Conservation (phyloP, 768 basidiomycete genomes). For the Boletus reticulatus region DNA sequence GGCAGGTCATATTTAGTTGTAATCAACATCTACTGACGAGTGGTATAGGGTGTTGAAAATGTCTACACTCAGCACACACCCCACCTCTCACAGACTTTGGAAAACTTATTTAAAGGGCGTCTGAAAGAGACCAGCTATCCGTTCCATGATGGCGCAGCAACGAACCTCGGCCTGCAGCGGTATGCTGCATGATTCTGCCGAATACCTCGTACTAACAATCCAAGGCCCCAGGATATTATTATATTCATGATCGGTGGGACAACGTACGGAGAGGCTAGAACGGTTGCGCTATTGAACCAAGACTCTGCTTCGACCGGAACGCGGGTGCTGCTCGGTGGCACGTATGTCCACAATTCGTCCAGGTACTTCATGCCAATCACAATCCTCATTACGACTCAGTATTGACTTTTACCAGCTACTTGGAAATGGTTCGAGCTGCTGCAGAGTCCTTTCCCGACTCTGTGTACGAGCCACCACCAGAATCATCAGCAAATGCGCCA, state of each 20-base stretch:
- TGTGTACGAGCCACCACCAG: conserved; percentile 74
- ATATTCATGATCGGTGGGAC: conserved; percentile 96
- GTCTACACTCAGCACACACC: conserved; percentile 98
- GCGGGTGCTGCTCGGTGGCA: conserved; percentile 87
- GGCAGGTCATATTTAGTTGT: conserved; percentile 39
- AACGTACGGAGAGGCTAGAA: conserved; percentile 92
- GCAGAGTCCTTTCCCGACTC: conserved; percentile 58
- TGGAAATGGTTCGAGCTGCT: conserved; percentile 84
- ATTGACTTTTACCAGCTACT: conserved; percentile 51
- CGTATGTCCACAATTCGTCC: conserved; percentile 92
- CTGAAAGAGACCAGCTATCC: conserved; percentile 89
- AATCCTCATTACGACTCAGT: not conserved
- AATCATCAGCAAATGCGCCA: conserved; percentile 69
- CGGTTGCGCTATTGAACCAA: conserved; percentile 84
- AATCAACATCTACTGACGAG: conserved; percentile 3
- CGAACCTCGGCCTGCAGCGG: conserved; percentile 72
- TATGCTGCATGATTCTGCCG: conserved; percentile 23
- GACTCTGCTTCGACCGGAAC: conserved; percentile 65
- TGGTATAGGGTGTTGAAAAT: conserved; percentile 88
- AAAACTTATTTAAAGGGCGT: conserved; percentile 82
- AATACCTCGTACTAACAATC: conserved; percentile 1
- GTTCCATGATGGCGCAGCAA: conserved; percentile 72
- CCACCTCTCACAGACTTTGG: conserved; percentile 88
- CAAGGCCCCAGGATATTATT: conserved; percentile 92
- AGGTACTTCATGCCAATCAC: conserved; percentile 49